Base-by-base conservation (phyloP, 2,329 filamentous ascomycete species). In the Xylaria arbuscula region DNA sequence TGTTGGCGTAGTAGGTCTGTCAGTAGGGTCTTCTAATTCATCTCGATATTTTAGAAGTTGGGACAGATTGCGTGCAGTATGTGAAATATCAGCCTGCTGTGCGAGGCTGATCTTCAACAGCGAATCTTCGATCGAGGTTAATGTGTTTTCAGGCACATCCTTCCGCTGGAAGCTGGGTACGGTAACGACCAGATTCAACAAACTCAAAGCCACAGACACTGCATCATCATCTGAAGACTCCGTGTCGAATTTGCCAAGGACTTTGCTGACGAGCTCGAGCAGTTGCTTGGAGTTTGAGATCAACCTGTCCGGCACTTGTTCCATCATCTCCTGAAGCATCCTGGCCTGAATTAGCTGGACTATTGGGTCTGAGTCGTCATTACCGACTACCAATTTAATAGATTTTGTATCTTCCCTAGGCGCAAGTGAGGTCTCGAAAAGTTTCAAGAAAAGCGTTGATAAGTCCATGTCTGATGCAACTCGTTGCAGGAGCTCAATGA, bases 271-370 rank as follows among this genome's bases (percentile, higher is more conserved):
- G 1, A 94, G 83, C 54, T 89, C 86, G 1, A 93, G 80, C 7
- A 92, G 83, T 72, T 92, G 88, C 51, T 85, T 85, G 1, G 91
- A 90, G 65, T 89, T 86, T 38, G 84, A 85, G 36, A 91, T 86
- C 13, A 93, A 83, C 69, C 87, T 89, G 24, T 90, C 86, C 0
- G 89, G 86, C 54, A 90, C 85, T 54, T 82, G 84, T 28, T 87
- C 86, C 78, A 93, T 88, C 79, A 93, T 84, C 40, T 85, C 86
- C 73, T 92, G 89, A 8, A 93, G 82, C 0, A 92, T 79, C 57
- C 88, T 88, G 5, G 89, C 83, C 70, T 91, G 84, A 6, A 86
- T 78, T 1, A 93, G 79, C 3, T 83, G 82, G 4, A 75, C 76
- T 2, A 88, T 67, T 0, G 86, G 81, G 54, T 77, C 73, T 0